A percentile compares a stretch with the other conserved stretches of the same genome.
Evolutionary conservation across 805 yeast genomes (phyloP).

Genomic region (Candida hispaniensis): DNA sequence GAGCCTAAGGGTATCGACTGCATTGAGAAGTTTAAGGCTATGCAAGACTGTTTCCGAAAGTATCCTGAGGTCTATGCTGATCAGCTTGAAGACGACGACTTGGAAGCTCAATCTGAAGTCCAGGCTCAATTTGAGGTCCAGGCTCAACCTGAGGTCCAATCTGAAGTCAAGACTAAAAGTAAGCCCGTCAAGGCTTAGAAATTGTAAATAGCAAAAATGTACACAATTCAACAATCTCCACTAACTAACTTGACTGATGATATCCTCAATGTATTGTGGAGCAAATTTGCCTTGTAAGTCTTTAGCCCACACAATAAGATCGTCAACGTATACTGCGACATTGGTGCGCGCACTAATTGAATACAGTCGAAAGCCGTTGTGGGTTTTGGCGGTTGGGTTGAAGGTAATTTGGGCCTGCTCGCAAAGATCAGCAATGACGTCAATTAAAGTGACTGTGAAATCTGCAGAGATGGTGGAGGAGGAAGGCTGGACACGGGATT

Average conservation of each 20-base stretch:
- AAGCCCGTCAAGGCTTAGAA: neutral
- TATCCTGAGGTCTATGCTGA: constrained; percentile 92
- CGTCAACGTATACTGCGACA: constrained; percentile 40
- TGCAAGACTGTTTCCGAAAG: constrained; percentile 90
- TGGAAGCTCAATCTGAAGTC: neutral
- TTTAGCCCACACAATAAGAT: constrained; percentile 53
- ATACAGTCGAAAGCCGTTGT: constrained; percentile 5
- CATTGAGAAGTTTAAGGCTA: constrained; percentile 74
- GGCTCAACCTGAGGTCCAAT: constrained; percentile 9
- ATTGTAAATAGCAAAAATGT: constrained; percentile 19
- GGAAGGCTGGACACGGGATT: too few relatives aligned
- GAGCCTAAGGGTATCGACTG: constrained; percentile 98
- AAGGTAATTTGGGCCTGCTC: too few relatives aligned
- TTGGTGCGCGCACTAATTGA: constrained; percentile 24
- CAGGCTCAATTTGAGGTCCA: constrained; percentile 3
- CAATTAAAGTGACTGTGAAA: constrained; percentile 39
- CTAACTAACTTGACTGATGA: constrained; percentile 8
- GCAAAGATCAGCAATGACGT: constrained; percentile 57
- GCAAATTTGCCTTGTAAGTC: constrained; percentile 2
- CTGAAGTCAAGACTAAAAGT: constrained; percentile 8
- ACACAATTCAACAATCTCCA: too few relatives aligned
- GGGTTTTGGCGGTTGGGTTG: too few relatives aligned
- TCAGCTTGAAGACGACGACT: constrained; percentile 70
- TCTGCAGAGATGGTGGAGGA: too few relatives aligned
- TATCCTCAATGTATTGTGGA: constrained; percentile 12